These are phyloP conservation scores for Didymellaceae sp. DNA, from an alignment of 2,329 filamentous ascomycete species.

Conservation along the genomic window DNA sequence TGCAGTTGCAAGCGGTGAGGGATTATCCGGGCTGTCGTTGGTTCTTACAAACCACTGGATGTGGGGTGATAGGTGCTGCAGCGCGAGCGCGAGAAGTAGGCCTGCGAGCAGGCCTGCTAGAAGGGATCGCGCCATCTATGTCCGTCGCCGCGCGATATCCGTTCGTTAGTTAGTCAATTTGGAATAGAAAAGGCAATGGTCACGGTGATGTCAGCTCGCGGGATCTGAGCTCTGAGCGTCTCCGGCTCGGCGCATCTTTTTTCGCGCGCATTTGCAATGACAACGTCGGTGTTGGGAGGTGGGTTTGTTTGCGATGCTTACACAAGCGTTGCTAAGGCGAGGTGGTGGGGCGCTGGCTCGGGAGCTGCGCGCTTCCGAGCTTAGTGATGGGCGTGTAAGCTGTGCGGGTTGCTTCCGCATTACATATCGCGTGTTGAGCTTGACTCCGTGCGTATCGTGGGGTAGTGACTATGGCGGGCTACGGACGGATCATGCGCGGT, in stretches of 20 bases:
- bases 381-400: constrained; percentile 4
- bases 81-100: constrained; percentile 34
- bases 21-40: constrained; percentile 9
- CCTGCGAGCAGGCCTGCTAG: constrained; percentile 34
- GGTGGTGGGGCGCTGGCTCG: constrained; percentile 6
- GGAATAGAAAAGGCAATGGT: too few relatives aligned
- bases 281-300: constrained; percentile 12
- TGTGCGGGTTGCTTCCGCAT: constrained; percentile 9
- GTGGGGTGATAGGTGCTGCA: constrained; percentile 29
- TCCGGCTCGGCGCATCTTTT: too few relatives aligned
- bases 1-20: constrained; percentile 21
- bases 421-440: neutral
- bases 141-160: too few relatives aligned
- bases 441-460: too few relatives aligned
- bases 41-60: constrained; percentile 9
- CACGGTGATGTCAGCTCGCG: too few relatives aligned
- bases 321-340: constrained; percentile 6
- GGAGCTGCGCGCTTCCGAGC: constrained; percentile 6
- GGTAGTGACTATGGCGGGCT: too few relatives aligned
- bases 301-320: constrained; percentile 7
- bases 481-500: too few relatives aligned
- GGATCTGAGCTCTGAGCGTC: too few relatives aligned
- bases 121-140: too few relatives aligned
- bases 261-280: too few relatives aligned
- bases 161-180: too few relatives aligned